Base-by-base conservation (phyloP, 164 flowering plant species). In the Kalanchoe fedtschenkoi region DNA sequence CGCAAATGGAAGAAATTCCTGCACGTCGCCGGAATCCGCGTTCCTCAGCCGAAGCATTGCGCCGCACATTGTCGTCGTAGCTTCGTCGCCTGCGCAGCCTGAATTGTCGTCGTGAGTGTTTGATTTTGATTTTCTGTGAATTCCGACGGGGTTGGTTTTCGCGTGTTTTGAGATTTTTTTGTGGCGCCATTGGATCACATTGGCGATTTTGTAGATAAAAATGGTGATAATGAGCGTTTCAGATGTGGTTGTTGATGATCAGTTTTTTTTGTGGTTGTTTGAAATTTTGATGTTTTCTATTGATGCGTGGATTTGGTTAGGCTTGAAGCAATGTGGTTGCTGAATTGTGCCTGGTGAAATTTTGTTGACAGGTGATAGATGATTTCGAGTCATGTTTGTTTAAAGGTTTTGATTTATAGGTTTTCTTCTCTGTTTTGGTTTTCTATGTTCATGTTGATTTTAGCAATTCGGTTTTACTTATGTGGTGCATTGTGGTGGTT, bases 11-110 rank as follows among this genome's bases (percentile, higher is more conserved):
- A 76, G 77, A 73, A 68, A 72, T 68, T 69, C 68, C 61, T 71
- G 75, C 77, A 66, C 72, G 61, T 41, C 70, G 69, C 76, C 77
- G 77, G 81, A 81, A 82, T 76, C 85, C 76, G 78, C 81, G 77
- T 72, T 68, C 77, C 75, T 73, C 75, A 76, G 73, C 79, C 72
- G 38, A 42, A 57, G 57, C 66, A 44, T 41, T 47, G 3, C 62
- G 37, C 58, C 55, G 34, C 54, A 64, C 61, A 37, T 35, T n/a
- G n/a, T n/a, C 39, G 38, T n/a, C 42, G 62, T 43, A 30, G 24
- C 57, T 58, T 64, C 35, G 59, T 70, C 60, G 37, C 57, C 35
- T 11, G 15, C 46, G 30, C 56, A 13, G 32, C 56, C 56, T 15
- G 15, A 17, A 24, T 29, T 6, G 33, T 51, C 16, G 22, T n/a